Evolutionary conservation across 208 protist species (phyloP), one percentile per base, ranked within the genome.

Genomic region (Herpetomonas samuelpessoai): DNA sequence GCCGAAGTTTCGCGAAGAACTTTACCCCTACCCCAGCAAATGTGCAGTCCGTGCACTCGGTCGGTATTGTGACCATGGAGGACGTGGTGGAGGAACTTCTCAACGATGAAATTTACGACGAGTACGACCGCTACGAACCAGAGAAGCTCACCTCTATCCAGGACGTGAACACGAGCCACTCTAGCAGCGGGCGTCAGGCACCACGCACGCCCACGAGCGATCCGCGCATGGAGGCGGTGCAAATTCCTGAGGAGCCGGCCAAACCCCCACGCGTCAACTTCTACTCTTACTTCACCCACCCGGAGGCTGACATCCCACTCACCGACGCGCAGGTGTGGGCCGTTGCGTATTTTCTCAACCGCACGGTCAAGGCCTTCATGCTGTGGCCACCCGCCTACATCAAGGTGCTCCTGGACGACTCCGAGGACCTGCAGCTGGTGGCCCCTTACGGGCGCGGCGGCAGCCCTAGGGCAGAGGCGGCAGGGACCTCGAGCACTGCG

Each of bases 71-170:
- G 1, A 96, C 89, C 2, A 74, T 96, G 57, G 86, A 96, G 68
- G 89, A 96, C 68, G 82, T 96, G 18, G 81, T 93, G 28, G 89
- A 96, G 68, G 78, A 85, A 62, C 72, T 96, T 21, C 74, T 96
- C 19, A 76, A 85, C 48, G 83, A 74, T 2, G 83, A 96, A 71
- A 93, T 96, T 54, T 93, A 93, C 67, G 89, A 96, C 71, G 89
- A 96, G 66, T 96, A 96, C 62, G 89, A 96, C 61, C 59, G 73
- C 57, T 86, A 93, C 60, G 77, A 74, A 27, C 46, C 59, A 29
- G 71, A 66, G 12, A 38, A 38, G 26, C 31, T 38, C 21, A 44
- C 45, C 27, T 16, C 50, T 6, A 55, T 14, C 1, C 1, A 31
- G 35, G 35, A 6, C 9, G 9, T 41, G 6, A 14, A 14, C 35